A percentile compares a stretch with the other conserved stretches of the same genome.
Evolutionary conservation across 768 basidiomycete species (phyloP).

Genomic region (Amanita polypyramis): DNA sequence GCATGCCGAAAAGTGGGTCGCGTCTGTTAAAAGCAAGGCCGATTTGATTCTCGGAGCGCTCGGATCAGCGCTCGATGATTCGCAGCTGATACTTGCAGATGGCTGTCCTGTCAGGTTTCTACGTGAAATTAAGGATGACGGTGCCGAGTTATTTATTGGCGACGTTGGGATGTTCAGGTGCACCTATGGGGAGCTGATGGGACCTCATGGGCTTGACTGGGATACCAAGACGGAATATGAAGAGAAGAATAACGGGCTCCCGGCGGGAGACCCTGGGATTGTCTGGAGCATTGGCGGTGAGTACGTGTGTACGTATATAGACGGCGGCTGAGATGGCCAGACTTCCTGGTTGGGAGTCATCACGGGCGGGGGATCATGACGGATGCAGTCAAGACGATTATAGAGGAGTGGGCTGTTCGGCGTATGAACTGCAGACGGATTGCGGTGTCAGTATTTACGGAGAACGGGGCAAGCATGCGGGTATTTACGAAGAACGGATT

Average conservation of each 20-base stretch:
- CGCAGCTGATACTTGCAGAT: constrained; percentile 21
- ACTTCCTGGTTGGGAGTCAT: constrained; percentile 17
- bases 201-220: constrained; percentile 20
- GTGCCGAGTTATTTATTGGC: constrained; percentile 42
- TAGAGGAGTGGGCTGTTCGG: constrained; percentile 53
- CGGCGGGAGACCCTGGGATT: constrained; percentile 39
- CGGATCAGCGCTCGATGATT: constrained; percentile 14
- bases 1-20: constrained; percentile 17
- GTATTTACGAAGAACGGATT: constrained; percentile 67
- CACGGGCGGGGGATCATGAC: constrained; percentile 47
- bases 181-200: constrained; percentile 19
- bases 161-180: constrained; percentile 25
- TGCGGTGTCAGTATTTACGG: constrained; percentile 32
- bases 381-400: constrained; percentile 42
- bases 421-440: constrained; percentile 48
- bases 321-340: constrained; percentile 7
- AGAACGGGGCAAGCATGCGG: constrained; percentile 48
- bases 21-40: constrained; percentile 13
- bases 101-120: constrained; percentile 36
- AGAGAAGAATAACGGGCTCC: constrained; percentile 28
- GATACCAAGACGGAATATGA: constrained; percentile 23
- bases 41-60: constrained; percentile 21
- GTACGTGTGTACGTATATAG: background rate
- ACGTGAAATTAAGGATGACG: constrained; percentile 43
- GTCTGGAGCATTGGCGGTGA: constrained; percentile 22